A percentile compares a stretch with the other conserved stretches of the same genome.
These are phyloP conservation scores for Caloboletus firmus DNA, from an alignment of 1,284 basidiomycete genomes.

Conservation along the genomic window DNA sequence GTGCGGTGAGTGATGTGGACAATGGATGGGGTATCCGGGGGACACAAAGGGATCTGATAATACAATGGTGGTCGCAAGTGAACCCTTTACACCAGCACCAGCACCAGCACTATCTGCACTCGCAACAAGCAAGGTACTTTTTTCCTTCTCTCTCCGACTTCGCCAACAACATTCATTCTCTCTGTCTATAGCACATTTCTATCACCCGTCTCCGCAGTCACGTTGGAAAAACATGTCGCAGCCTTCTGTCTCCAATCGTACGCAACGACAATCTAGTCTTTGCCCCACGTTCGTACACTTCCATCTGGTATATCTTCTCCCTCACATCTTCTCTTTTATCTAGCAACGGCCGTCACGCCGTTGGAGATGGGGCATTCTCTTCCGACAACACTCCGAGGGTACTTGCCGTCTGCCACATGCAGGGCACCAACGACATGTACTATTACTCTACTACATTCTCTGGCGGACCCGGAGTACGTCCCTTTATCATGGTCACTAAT, in stretches of 20 bases:
- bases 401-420: conserved; percentile 78
- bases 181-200: conserved; percentile 1
- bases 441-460: conserved; percentile 88
- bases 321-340: conserved; percentile 12
- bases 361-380: conserved; percentile 88
- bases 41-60: conserved; percentile 1
- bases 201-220: conserved; percentile 40
- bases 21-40: conserved; percentile 22
- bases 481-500: conserved; percentile 1
- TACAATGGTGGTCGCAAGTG: not conserved
- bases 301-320: conserved; percentile 7
- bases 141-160: not conserved
- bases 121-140: conserved; percentile 11
- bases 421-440: conserved; percentile 77
- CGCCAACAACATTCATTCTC: not conserved
- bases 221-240: conserved; percentile 83
- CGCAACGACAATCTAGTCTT: conserved; percentile 82
- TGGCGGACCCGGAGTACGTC: conserved; percentile 78
- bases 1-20: not conserved
- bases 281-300: conserved; percentile 70
- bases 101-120: conserved; percentile 12
- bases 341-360: conserved; percentile 90
- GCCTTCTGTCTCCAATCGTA: conserved; percentile 63
- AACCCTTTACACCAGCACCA: conserved; percentile 15
- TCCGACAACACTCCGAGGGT: conserved; percentile 77